Base-by-base conservation (phyloP, 1,284 basidiomycete species). In the Athelia psychrophila region DNA sequence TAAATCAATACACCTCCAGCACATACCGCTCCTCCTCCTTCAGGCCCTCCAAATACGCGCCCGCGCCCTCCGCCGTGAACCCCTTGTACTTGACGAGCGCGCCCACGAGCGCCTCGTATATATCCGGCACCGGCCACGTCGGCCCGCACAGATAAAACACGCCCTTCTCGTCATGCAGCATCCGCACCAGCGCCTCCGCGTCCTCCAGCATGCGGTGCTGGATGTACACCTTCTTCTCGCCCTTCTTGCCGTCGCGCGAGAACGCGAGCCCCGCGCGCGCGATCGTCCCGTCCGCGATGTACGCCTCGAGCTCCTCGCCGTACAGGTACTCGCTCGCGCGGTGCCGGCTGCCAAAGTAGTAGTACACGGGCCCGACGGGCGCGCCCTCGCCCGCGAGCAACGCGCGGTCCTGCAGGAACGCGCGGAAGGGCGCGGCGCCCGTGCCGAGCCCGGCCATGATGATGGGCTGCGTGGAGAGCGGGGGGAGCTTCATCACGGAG, bases 381-480 rank as follows among this genome's bases (percentile, higher is more conserved):
- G 89, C 73, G 48, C 90, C 89, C 67, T 92, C 85, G 19, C 82
- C 70, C 40, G 81, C 78, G 60, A 95, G 88, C 80, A 81, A 84
- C 5, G 93, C 95, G 56, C 96, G 88, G 68, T 98, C 86, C 71
- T 98, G 96, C 56, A 98, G 84, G 80, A 98, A 99, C 12, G 96
- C 95, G 51, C 95, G 91, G 91, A 99, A 99, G 38, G 96, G 96
- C 13, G 96, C 96, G 4, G 95, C 96, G 55, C 95, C 96, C 1
- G 97, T 99, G 52, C 96, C 97, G 42, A 99, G 86, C 64, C 96
- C 96, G 47, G 96, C 95, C 92, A 99, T 95, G 74, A 99, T 97
- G 71, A 99, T 81, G 46, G 96, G 96, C 69, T 97, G 94, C 54
- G 78, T 80, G 65, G 87, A 78, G 66, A 86, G 79, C 3, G 90